These are phyloP conservation scores for Penicillium pulvis DNA, from an alignment of 495 filamentous ascomycete species.

Conservation along the genomic window DNA sequence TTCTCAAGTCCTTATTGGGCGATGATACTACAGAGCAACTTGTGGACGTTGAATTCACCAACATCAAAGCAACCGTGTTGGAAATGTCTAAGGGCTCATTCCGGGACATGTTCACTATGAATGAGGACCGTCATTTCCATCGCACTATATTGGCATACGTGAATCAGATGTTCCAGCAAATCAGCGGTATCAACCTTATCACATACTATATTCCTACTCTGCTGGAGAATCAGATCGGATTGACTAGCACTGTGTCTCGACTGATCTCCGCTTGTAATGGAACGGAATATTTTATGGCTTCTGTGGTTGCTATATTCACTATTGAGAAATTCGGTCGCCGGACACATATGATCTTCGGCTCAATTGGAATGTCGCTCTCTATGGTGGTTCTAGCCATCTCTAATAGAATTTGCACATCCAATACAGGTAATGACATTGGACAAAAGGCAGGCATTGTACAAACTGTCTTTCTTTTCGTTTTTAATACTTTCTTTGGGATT, in stretches of 20 bases:
- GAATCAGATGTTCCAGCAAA: constrained; percentile 37
- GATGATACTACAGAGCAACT: too few relatives aligned
- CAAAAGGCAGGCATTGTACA: constrained; percentile 47
- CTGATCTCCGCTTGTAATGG: constrained; percentile 58
- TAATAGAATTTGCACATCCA: constrained; percentile 37
- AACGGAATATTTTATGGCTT: constrained; percentile 70
- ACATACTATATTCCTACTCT: constrained; percentile 54
- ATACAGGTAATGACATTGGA: constrained; percentile 19
- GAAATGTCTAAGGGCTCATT: too few relatives aligned
- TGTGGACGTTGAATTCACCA: too few relatives aligned
- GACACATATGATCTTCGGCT: constrained; percentile 66
- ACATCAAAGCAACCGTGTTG: too few relatives aligned
- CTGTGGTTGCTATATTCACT: constrained; percentile 64
- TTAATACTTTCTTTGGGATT: constrained; percentile 70
- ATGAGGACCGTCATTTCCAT: too few relatives aligned
- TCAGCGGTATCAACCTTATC: constrained; percentile 71
- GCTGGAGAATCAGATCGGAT: constrained; percentile 39
- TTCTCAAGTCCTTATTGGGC: constrained; percentile 49
- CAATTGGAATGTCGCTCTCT: constrained; percentile 59
- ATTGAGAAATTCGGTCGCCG: constrained; percentile 66
- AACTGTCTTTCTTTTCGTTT: constrained; percentile 55
- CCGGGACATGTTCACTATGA: too few relatives aligned
- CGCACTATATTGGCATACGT: too few relatives aligned
- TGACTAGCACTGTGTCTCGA: background rate
- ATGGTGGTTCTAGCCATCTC: constrained; percentile 60